phyloP scores from a whole-genome alignment of 768 basidiomycete species.

The Chiua virens region DNA sequence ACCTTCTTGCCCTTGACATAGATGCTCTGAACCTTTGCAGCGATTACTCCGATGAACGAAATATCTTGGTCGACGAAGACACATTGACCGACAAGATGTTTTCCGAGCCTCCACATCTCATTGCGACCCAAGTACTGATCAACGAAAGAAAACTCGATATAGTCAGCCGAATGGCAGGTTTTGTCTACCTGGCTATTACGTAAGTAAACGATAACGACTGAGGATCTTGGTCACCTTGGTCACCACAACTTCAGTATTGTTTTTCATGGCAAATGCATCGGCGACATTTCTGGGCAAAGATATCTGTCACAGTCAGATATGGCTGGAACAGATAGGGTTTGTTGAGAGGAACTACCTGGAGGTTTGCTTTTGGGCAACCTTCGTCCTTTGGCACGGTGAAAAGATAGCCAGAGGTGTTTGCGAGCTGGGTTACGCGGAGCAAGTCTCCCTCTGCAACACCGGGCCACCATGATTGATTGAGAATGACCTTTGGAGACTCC shows the following conservation, averaged over 20 bases:
- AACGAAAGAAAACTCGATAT: constrained; percentile 88
- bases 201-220: constrained; percentile 10
- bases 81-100: constrained; percentile 76
- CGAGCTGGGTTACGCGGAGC: constrained; percentile 52
- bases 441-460: constrained; percentile 79
- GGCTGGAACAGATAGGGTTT: background rate
- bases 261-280: constrained; percentile 67
- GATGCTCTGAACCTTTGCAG: constrained; percentile 79
- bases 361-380: constrained; percentile 53
- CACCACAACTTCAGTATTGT: constrained; percentile 67
- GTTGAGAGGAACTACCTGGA: constrained; percentile 48
- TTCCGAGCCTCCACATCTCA: constrained; percentile 95
- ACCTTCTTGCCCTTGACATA: constrained; percentile 72
- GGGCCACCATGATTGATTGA: constrained; percentile 77
- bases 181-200: constrained; percentile 59
- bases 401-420: constrained; percentile 48
- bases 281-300: constrained; percentile 74
- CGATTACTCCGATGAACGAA: constrained; percentile 77
- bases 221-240: constrained; percentile 53
- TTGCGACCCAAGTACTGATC: constrained; percentile 95
- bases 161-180: constrained; percentile 61
- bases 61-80: constrained; percentile 85
- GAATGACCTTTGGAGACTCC: constrained; percentile 55
- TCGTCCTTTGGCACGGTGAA: constrained; percentile 72
- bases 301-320: constrained; percentile 44